Conservation (phyloP, 2,329 filamentous ascomycete species). For the Emergomyces orientalis region DNA sequence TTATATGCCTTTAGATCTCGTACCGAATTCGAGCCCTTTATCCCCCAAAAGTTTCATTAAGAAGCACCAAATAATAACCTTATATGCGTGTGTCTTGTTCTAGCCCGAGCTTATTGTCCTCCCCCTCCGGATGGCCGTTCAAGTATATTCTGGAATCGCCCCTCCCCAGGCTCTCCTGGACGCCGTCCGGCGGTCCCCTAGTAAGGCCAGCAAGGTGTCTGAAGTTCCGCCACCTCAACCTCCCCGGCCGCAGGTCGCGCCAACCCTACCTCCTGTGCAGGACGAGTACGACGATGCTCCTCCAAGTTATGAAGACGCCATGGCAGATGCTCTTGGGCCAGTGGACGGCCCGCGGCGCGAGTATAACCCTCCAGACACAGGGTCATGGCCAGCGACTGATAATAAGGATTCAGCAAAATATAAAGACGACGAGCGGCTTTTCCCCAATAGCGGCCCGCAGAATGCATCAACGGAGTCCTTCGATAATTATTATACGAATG, state of each 20-base stretch:
- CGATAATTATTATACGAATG: slow-evolving; percentile 11
- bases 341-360: slow-evolving; percentile 57
- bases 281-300: slow-evolving; percentile 60
- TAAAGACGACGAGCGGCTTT: slow-evolving; percentile 23
- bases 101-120: slow-evolving; percentile 67
- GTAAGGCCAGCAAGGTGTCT: slow-evolving; percentile 20
- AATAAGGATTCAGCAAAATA: slow-evolving; percentile 27
- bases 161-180: slow-evolving; percentile 69
- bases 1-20: not conserved
- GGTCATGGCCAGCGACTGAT: slow-evolving; percentile 27
- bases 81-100: slow-evolving; percentile 9
- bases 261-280: slow-evolving; percentile 18
- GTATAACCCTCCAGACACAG: slow-evolving; percentile 37
- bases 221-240: slow-evolving; percentile 33
- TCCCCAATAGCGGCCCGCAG: slow-evolving; percentile 16
- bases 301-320: slow-evolving; percentile 87
- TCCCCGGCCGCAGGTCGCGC: slow-evolving; percentile 25
- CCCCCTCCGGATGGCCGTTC: slow-evolving; percentile 67
- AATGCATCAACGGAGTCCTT: slow-evolving; percentile 27
- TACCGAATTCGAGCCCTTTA: no score
- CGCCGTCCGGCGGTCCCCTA: slow-evolving; percentile 42
- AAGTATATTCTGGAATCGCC: slow-evolving; percentile 79
- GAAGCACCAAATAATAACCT: not conserved
- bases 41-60: not conserved
- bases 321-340: slow-evolving; percentile 68